Conservation (phyloP, 768 basidiomycete species). For the Chlorophyllum brunneum region DNA sequence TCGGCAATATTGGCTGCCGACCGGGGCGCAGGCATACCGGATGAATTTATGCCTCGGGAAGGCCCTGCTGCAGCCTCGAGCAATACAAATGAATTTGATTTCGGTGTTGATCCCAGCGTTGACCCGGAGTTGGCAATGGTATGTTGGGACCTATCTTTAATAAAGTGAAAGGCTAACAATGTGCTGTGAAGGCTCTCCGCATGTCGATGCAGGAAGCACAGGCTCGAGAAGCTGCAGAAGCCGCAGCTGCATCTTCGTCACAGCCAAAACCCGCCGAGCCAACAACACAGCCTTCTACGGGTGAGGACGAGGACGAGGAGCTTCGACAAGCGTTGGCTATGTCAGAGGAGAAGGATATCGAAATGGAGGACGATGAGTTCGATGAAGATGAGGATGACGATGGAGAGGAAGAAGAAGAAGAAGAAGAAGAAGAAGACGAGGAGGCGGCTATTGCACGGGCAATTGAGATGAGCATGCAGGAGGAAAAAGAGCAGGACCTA, state of each 20-base stretch:
- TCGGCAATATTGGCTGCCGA: conserved; percentile 84
- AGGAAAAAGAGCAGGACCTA: conserved; percentile 45
- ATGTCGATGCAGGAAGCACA: conserved; percentile 97
- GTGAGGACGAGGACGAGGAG: conserved; percentile 76
- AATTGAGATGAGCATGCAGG: conserved; percentile 91
- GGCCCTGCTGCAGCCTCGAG: conserved; percentile 42
- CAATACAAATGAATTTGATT: conserved; percentile 64
- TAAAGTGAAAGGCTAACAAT: background rate
- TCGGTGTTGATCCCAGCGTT: conserved; percentile 90
- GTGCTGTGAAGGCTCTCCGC: conserved; percentile 70
- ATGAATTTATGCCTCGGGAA: conserved; percentile 48
- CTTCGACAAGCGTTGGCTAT: conserved; percentile 75
- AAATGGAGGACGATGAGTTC: conserved; percentile 51
- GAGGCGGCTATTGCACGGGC: conserved; percentile 90
- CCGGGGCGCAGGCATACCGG: conserved; percentile 63
- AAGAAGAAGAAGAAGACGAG: conserved; percentile 58
- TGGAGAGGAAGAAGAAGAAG: conserved; percentile 61
- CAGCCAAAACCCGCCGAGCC: conserved; percentile 34
- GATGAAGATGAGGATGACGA: conserved; percentile 45
- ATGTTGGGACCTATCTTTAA: conserved; percentile 17
- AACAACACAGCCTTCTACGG: conserved; percentile 35
- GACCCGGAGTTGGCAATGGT: conserved; percentile 98
- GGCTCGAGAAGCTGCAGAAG: conserved; percentile 61
- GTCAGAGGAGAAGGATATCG: conserved; percentile 57
- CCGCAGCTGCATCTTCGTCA: conserved; percentile 25